Evolutionary conservation across 768 basidiomycete genomes (phyloP).

Genomic region (Trametes villosa): DNA sequence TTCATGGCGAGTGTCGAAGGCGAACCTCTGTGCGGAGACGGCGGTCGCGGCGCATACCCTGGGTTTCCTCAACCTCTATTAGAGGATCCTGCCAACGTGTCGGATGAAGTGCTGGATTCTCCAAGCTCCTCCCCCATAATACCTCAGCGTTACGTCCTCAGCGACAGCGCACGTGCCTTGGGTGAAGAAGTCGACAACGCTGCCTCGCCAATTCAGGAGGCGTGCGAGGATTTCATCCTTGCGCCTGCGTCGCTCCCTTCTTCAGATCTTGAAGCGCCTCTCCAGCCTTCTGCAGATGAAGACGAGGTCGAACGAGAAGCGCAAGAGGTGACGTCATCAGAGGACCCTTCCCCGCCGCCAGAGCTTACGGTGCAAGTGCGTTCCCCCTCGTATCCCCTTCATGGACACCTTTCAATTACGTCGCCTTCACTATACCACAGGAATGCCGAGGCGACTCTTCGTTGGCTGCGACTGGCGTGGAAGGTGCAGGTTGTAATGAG

Average conservation of each 20-base stretch:
- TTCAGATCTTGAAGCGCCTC: background rate
- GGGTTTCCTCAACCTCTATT: too few species aligned
- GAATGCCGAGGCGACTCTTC: too few species aligned
- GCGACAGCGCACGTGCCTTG: too few species aligned
- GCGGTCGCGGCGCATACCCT: too few species aligned
- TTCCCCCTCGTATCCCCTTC: background rate
- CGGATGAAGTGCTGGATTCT: too few species aligned
- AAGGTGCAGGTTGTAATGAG: background rate
- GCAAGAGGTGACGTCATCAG: background rate
- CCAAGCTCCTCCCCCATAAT: too few species aligned
- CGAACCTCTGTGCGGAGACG: too few species aligned
- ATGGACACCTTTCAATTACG: background rate
- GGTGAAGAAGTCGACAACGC: background rate
- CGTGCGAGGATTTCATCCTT: background rate
- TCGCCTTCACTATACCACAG: too few species aligned
- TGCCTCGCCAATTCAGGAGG: background rate
- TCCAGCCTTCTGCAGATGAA: background rate
- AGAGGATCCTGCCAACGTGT: too few species aligned
- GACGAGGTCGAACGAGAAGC: background rate
- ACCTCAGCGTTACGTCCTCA: too few species aligned
- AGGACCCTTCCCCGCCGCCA: background rate
- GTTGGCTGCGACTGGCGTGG: background rate
- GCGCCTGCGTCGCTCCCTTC: background rate
- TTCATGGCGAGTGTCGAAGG: too few species aligned
- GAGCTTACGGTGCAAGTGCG: background rate